These are phyloP conservation scores for Hymenoscyphus linearis DNA, from an alignment of 2,329 filamentous ascomycete genomes.

Conservation along the genomic window DNA sequence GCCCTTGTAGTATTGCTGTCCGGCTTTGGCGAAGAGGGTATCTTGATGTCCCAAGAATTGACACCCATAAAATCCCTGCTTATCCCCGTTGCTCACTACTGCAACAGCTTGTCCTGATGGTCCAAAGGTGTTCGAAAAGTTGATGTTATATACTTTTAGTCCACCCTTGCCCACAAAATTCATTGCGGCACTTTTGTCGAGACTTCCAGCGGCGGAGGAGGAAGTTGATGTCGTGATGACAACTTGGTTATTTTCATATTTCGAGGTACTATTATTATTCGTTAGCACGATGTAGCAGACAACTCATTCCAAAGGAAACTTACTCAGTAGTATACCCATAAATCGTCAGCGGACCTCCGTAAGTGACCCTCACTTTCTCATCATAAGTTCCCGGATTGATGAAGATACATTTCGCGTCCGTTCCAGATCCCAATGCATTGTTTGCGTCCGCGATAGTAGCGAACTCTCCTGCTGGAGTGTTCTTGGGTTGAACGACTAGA, in stretches of 20 bases:
- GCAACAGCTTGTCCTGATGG: conserved; percentile 43
- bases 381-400: conserved; percentile 38
- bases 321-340: conserved; percentile 45
- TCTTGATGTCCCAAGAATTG: conserved; percentile 50
- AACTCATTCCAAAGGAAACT: conserved; percentile 6
- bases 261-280: conserved; percentile 10
- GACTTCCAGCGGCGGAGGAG: conserved; percentile 13
- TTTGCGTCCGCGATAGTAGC: conserved; percentile 9
- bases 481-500: not conserved
- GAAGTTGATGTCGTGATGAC: conserved; percentile 7
- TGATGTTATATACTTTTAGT: conserved; percentile 52
- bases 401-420: conserved; percentile 28
- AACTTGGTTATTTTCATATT: conserved; percentile 15
- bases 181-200: conserved; percentile 37
- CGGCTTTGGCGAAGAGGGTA: conserved; percentile 43
- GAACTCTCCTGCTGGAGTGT: conserved; percentile 9
- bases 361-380: conserved; percentile 38
- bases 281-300: not conserved
- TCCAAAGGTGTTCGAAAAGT: conserved; percentile 44
- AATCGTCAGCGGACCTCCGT: conserved; percentile 35
- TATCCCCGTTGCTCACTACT: conserved; percentile 43
- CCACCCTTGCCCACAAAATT: conserved; percentile 42
- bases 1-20: conserved; percentile 48
- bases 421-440: conserved; percentile 11
- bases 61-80: conserved; percentile 48